phyloP scores from a whole-genome alignment of 2,329 filamentous ascomycete species.

The Trichoderma atroviride region DNA sequence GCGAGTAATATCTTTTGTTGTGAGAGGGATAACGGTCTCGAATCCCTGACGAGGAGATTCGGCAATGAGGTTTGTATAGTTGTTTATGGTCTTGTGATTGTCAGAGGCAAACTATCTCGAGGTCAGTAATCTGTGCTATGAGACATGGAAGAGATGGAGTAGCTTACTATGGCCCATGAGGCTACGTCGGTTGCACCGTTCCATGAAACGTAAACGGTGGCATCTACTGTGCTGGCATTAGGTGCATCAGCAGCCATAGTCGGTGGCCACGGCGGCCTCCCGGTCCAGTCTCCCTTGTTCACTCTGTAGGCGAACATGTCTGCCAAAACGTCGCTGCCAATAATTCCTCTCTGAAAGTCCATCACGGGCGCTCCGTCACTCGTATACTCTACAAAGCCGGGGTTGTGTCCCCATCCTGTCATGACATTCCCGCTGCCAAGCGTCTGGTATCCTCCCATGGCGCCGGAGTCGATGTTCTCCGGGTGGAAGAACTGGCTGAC shows the following conservation, averaged over 20 bases:
- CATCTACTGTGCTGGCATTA: background rate
- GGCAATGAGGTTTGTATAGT: background rate
- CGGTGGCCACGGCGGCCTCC: background rate
- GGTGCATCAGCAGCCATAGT: constrained; percentile 1
- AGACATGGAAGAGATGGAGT: background rate
- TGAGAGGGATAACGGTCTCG: background rate
- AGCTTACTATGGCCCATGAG: constrained; percentile 13
- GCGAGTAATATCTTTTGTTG: background rate
- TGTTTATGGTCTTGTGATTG: constrained; percentile 6
- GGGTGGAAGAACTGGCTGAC: constrained; percentile 5
- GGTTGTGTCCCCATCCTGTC: constrained; percentile 8
- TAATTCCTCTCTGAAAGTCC: background rate
- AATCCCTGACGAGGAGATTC: constrained; percentile 6
- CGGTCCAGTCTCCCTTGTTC: constrained; percentile 6
- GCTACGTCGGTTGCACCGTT: constrained; percentile 10
- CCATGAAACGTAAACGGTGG: constrained; percentile 12
- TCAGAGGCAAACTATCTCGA: constrained; percentile 5
- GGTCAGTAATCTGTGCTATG: background rate
- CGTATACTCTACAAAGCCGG: constrained; percentile 10
- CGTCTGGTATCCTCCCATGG: constrained; percentile 6
- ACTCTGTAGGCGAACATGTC: constrained; percentile 19
- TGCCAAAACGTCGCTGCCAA: background rate
- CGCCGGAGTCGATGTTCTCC: constrained; percentile 1
- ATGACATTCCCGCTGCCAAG: background rate
- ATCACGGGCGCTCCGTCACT: constrained; percentile 4